phyloP scores from a whole-genome alignment of 108 stramenopile genomes.

The Aureococcus anophagefferens region DNA sequence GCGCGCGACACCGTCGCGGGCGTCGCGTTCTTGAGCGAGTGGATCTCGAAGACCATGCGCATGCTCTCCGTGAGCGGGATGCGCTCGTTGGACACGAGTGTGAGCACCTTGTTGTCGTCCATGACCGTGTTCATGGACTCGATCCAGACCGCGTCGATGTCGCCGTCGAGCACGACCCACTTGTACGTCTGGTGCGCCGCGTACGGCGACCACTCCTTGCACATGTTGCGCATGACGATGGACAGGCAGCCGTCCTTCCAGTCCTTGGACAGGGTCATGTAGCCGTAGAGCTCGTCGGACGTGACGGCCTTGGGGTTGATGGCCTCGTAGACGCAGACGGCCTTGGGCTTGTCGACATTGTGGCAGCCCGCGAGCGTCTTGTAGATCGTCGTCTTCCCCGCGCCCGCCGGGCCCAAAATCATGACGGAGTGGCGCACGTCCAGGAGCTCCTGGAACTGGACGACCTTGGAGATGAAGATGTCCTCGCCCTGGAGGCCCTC shows the following conservation, averaged over 20 bases:
- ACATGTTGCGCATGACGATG: constrained; percentile 39
- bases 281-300: constrained; percentile 50
- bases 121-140: constrained; percentile 59
- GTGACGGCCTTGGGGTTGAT: constrained; percentile 53
- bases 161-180: constrained; percentile 54
- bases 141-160: constrained; percentile 57
- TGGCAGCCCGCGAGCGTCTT: constrained; percentile 26
- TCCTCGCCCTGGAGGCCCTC: constrained; percentile 10
- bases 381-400: constrained; percentile 40
- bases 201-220: constrained; percentile 21
- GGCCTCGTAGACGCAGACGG: constrained; percentile 16
- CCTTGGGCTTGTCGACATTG: constrained; percentile 14
- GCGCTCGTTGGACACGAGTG: constrained; percentile 48
- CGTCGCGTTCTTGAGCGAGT: constrained; percentile 42
- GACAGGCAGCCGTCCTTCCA: constrained; percentile 50
- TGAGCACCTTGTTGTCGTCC: constrained; percentile 61
- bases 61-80: constrained; percentile 46
- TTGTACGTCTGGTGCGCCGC: constrained; percentile 32
- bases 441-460: constrained; percentile 34
- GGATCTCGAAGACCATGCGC: constrained; percentile 54
- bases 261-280: constrained; percentile 40
- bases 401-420: constrained; percentile 37
- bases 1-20: constrained; percentile 50
- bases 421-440: constrained; percentile 39
- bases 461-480: constrained; percentile 37